Evolutionary conservation across 768 basidiomycete genomes (phyloP), one percentile per base, ranked within the genome.

Genomic region (Suillus placidus): DNA sequence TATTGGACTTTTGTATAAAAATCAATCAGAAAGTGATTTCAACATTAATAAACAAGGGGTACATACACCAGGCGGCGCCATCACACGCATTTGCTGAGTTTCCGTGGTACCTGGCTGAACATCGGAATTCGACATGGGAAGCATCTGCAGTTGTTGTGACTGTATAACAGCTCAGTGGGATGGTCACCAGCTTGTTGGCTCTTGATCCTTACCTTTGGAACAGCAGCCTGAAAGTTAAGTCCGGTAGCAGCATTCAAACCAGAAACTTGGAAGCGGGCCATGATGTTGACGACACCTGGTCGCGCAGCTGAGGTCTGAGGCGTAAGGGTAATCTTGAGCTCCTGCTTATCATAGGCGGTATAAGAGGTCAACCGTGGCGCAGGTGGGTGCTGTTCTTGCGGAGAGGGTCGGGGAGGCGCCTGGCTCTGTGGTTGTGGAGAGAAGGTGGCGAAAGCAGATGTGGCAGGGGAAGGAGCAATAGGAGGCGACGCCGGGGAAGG

Each of bases 131-230:
- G 95, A 95, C 92, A 99, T 98, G 7, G 97, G 94, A 64, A 95
- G 83, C 97, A 99, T 99, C 76, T 98, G 96, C 64, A 99, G 77
- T 75, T 97, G 95, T 79, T 97, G 96, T 0, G 95, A 93, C 94
- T 99, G 72, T 3, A 55, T 7, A 38, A n/a, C n/a, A 49, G 14
- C 7, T 55, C 60, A 60, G 40, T 26, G 49, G 45, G 38, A 57
- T 45, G 20, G 35, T 43, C 35, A 45, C 57, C 30, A 56, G 14
- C 64, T 61, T 18, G 70, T 35, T 32, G 20, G 14, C 18, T 40
- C 63, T 12, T 34, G n/a, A 10, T 23, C 62, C 76, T 65, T 66
- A 94, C 95, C 85, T 94, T 97, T 4, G 97, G 97, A 9, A 99
- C 97, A 9, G 97, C 97, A 47, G 95, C 97, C 76, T 99, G 97